phyloP scores from a whole-genome alignment of 306 rosid genomes.

The Pyrus communis region DNA sequence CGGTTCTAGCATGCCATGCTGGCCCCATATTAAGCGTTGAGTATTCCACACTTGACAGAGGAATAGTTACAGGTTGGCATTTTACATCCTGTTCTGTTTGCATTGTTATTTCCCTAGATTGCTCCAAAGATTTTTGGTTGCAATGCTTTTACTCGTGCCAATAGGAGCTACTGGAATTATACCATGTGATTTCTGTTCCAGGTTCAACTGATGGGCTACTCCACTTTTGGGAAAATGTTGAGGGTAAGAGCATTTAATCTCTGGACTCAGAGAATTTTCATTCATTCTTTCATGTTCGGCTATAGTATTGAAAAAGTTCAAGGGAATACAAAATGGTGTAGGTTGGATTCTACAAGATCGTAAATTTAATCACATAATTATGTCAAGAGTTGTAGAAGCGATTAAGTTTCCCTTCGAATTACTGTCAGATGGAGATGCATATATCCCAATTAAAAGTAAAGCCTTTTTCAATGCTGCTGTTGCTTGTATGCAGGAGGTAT shows the following conservation, averaged over 20 bases:
- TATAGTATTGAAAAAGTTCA: neutral
- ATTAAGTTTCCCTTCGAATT: neutral
- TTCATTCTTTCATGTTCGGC: slow-evolving; percentile 12
- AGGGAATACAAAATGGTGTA: neutral
- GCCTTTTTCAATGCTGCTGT: neutral
- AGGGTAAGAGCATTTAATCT: slow-evolving; percentile 51
- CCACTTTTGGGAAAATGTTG: slow-evolving; percentile 96
- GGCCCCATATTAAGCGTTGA: slow-evolving; percentile 89
- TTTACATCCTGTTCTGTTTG: slow-evolving; percentile 3
- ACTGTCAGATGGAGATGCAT: neutral
- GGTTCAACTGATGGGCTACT: slow-evolving; percentile 95
- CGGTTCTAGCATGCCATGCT: slow-evolving; percentile 97
- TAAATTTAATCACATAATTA: neutral
- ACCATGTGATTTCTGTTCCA: slow-evolving; percentile 34
- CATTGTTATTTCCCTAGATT: neutral
- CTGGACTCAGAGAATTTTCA: neutral
- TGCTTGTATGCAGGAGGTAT: slow-evolving; percentile 61
- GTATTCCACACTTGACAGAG: slow-evolving; percentile 83
- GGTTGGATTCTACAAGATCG: neutral
- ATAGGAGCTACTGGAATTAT: neutral
- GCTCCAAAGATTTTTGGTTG: neutral
- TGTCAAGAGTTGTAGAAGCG: neutral
- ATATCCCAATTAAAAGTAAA: neutral
- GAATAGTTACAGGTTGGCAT: slow-evolving; percentile 70
- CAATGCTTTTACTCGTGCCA: neutral